These are phyloP conservation scores for Chloris gayana DNA, from an alignment of 176 grass and related monocot genomes.

Conservation along the genomic window DNA sequence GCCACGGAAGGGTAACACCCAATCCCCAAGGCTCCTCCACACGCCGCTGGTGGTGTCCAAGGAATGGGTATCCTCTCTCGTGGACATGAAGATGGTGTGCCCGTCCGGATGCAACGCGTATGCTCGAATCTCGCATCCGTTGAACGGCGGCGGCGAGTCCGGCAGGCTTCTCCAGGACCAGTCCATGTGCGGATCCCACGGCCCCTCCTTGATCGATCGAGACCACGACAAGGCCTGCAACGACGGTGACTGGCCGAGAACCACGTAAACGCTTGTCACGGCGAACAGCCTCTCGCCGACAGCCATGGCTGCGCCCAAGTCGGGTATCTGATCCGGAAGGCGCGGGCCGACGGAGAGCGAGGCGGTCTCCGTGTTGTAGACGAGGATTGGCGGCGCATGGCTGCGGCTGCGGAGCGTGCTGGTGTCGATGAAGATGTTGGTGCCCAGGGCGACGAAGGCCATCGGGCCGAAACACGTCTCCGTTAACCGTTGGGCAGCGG, in stretches of 20 bases:
- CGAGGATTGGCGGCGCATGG: neutral
- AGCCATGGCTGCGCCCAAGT: neutral
- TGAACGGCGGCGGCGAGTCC: too few relatives aligned
- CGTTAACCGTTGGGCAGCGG: neutral
- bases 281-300: neutral
- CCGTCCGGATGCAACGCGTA: too few relatives aligned
- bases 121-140: too few relatives aligned
- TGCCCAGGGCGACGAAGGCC: neutral
- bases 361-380: neutral
- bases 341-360: neutral
- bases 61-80: too few relatives aligned
- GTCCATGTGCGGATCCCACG: neutral
- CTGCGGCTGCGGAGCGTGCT: neutral
- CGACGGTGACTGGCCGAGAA: too few relatives aligned
- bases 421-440: conserved; percentile 10
- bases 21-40: too few relatives aligned
- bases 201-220: too few relatives aligned
- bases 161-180: too few relatives aligned
- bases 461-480: neutral
- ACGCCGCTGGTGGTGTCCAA: too few relatives aligned
- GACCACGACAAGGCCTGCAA: neutral
- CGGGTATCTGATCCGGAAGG: neutral
- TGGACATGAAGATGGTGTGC: too few relatives aligned
- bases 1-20: too few relatives aligned
- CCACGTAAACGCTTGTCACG: neutral